Evolutionary conservation across 306 rosid species (phyloP).

Genomic region (Acacia acuminata): DNA sequence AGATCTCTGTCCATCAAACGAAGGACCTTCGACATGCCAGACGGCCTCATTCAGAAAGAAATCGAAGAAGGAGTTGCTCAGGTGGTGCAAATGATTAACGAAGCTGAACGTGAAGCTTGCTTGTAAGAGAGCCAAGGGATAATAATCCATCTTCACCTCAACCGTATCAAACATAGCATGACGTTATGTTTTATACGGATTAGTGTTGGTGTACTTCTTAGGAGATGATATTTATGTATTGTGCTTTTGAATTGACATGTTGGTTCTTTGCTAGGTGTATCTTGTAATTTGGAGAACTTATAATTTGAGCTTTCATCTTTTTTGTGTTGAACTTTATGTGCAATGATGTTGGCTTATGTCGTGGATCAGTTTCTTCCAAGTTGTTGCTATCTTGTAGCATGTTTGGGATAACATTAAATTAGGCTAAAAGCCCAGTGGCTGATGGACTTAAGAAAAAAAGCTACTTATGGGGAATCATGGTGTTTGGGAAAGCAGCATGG

Average conservation of each 20-base stretch:
- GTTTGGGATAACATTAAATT: no score
- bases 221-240: not conserved
- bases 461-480: no score
- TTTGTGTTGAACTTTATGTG: not conserved
- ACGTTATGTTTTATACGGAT: not conserved
- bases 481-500: no score
- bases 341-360: not conserved
- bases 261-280: constrained; percentile 41
- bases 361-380: no score
- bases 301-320: constrained; percentile 31
- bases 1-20: constrained; percentile 56
- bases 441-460: no score
- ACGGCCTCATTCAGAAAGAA: constrained; percentile 53
- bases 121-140: not conserved
- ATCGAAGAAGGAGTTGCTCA: constrained; percentile 70
- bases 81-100: constrained; percentile 57
- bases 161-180: not conserved
- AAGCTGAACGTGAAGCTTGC: constrained; percentile 39
- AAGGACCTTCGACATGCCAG: constrained; percentile 72
- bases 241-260: constrained; percentile 16
- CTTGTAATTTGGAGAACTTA: constrained; percentile 22
- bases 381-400: no score
- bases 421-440: no score
- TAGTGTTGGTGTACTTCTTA: not conserved
- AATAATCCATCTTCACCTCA: not conserved